A percentile compares a stretch with the other conserved stretches of the same genome.
phyloP scores from a whole-genome alignment of 108 stramenopile genomes.

The Nannochloropsis oceanica region DNA sequence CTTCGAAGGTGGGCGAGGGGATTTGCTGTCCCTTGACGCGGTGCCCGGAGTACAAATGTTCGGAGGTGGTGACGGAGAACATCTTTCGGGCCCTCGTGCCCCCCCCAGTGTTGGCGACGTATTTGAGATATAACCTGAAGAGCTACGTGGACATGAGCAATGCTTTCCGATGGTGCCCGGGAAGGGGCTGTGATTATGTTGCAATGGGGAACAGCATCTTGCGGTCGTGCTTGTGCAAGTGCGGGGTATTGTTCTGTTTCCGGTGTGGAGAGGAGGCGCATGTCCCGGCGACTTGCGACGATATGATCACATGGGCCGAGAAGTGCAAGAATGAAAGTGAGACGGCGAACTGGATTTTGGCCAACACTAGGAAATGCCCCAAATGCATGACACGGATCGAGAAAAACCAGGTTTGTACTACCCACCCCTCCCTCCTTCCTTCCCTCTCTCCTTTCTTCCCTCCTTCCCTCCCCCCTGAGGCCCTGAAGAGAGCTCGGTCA shows the following conservation, averaged over 20 bases:
- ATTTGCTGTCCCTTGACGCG: slow-evolving; percentile 39
- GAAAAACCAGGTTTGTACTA: slow-evolving; percentile 63
- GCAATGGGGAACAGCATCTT: slow-evolving; percentile 48
- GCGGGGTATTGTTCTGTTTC: slow-evolving; percentile 63
- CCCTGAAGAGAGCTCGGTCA: background rate
- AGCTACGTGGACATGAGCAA: slow-evolving; percentile 81
- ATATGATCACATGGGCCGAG: slow-evolving; percentile 67
- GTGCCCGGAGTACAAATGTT: slow-evolving; percentile 77
- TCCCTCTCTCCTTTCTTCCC: background rate
- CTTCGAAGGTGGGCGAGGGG: slow-evolving; percentile 46
- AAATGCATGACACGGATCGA: slow-evolving; percentile 91
- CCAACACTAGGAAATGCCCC: slow-evolving; percentile 94
- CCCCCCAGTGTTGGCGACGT: slow-evolving; percentile 46
- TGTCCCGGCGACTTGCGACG: slow-evolving; percentile 60
- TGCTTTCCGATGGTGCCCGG: slow-evolving; percentile 92
- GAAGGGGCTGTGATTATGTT: slow-evolving; percentile 72
- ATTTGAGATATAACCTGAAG: slow-evolving; percentile 59
- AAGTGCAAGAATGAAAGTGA: slow-evolving; percentile 89
- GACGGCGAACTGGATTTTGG: slow-evolving; percentile 97
- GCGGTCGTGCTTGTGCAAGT: slow-evolving; percentile 39
- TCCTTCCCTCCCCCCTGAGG: background rate
- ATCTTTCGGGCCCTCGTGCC: slow-evolving; percentile 49
- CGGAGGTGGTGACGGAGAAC: slow-evolving; percentile 62
- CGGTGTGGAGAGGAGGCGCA: slow-evolving; percentile 88
- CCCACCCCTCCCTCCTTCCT: background rate